Percentiles rank a stretch among this genome's conserved stretches.
Evolutionary conservation across 371 early-diverging fungal species (phyloP).

Genomic region (Gilbertella persicaria): DNA sequence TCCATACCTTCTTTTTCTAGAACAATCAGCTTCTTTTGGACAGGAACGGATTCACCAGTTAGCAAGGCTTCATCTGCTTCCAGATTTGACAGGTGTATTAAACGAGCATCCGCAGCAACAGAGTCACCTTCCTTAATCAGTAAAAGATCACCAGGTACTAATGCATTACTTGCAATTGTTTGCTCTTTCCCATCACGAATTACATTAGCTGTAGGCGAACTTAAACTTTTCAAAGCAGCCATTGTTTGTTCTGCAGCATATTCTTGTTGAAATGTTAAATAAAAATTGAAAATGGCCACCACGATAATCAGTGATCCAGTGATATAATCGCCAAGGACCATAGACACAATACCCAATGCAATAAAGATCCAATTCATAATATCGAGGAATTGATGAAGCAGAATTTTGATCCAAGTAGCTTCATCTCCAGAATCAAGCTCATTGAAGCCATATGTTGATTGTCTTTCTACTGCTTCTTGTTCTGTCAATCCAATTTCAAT

Average conservation of each 20-base stretch:
- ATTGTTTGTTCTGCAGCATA: constrained; percentile 87
- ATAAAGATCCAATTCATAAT: constrained; percentile 82
- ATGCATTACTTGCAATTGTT: constrained; percentile 61
- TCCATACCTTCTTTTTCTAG: constrained; percentile 70
- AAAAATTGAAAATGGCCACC: constrained; percentile 77
- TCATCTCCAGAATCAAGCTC: constrained; percentile 63
- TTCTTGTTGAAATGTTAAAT: constrained; percentile 87
- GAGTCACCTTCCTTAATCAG: constrained; percentile 87
- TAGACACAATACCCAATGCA: constrained; percentile 63
- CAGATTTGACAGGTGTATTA: constrained; percentile 76
- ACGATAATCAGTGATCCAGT: constrained; percentile 70
- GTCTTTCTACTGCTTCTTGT: constrained; percentile 52
- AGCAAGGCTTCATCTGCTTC: constrained; percentile 85
- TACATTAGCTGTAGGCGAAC: constrained; percentile 76
- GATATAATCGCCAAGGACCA: constrained; percentile 62
- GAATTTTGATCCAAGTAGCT: constrained; percentile 67
- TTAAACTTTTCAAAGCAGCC: constrained; percentile 81
- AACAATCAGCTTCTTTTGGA: constrained; percentile 56
- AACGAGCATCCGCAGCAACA: constrained; percentile 83
- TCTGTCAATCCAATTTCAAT: constrained; percentile 63
- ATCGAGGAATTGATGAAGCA: constrained; percentile 80
- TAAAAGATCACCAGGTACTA: constrained; percentile 90
- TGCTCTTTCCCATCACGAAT: constrained; percentile 75
- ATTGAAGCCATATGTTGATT: constrained; percentile 71
- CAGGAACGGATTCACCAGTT: constrained; percentile 82